Conservation (phyloP, 2,329 filamentous ascomycete genomes). For the Talaromyces amestolkiae region DNA sequence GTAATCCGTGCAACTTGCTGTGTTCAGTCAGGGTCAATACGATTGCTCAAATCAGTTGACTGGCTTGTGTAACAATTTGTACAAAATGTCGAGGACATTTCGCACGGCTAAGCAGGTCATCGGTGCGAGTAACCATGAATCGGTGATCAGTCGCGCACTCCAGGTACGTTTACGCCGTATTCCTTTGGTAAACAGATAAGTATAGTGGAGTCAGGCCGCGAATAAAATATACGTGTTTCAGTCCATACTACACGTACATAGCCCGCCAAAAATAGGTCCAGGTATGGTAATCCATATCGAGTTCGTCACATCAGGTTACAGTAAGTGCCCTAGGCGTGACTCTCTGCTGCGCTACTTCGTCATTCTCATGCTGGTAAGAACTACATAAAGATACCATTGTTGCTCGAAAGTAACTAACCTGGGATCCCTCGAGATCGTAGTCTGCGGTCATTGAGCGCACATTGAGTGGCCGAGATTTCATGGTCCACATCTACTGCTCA, state of each 20-base stretch:
- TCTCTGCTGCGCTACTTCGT: not conserved
- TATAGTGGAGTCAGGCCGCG: not conserved
- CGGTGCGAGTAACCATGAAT: not conserved
- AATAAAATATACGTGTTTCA: not conserved
- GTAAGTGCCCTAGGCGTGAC: not conserved
- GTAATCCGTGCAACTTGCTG: not conserved
- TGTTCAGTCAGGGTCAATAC: not conserved
- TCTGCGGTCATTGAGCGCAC: not conserved
- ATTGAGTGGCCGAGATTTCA: not conserved
- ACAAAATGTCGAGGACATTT: not conserved
- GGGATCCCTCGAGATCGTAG: not conserved
- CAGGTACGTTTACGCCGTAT: not conserved
- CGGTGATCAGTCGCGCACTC: not conserved
- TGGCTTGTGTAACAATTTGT: not conserved
- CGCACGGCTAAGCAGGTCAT: not conserved
- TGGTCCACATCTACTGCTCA: not conserved
- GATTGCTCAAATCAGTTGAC: not conserved
- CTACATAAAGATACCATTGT: too few species aligned
- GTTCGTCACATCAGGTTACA: not conserved
- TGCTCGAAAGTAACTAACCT: not conserved
- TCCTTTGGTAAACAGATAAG: not conserved
- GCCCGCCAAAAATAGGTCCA: not conserved
- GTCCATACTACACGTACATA: not conserved
- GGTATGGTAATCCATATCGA: not conserved
- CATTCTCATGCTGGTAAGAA: not conserved